Conservation (phyloP, 495 filamentous ascomycete species). For the Oidiodendron maius region DNA sequence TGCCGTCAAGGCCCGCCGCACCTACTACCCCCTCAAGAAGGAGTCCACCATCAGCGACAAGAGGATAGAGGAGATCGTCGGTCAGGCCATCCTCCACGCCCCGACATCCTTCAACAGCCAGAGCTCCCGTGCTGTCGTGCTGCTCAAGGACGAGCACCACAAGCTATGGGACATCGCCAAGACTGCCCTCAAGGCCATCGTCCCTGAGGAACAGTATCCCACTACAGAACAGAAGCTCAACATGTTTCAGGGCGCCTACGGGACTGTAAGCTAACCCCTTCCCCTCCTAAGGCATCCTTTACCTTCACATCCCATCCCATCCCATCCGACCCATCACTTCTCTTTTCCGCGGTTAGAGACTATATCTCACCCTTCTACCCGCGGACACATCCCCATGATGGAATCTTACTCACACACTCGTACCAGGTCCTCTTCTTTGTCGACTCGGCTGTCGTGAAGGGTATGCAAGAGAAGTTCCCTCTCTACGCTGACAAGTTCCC, state of each 20-base stretch:
- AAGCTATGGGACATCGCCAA: constrained; percentile 56
- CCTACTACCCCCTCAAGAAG: constrained; percentile 54
- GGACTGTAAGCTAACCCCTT: constrained; percentile 39
- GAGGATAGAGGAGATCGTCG: constrained; percentile 50
- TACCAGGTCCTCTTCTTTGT: constrained; percentile 58
- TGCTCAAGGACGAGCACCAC: constrained; percentile 57
- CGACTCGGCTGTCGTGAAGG: constrained; percentile 43
- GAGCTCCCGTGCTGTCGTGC: constrained; percentile 52
- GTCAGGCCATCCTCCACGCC: constrained; percentile 44
- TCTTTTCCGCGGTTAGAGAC: background rate
- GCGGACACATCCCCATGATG: background rate
- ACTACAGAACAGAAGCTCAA: constrained; percentile 40
- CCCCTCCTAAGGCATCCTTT: background rate
- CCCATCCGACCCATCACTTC: background rate
- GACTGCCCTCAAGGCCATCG: constrained; percentile 48
- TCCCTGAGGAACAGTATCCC: constrained; percentile 47
- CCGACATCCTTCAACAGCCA: constrained; percentile 65
- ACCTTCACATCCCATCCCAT: background rate
- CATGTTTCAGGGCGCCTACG: constrained; percentile 51
- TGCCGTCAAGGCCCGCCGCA: constrained; percentile 49
- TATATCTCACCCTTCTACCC: too few relatives aligned
- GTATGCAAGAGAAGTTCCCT: constrained; percentile 46
- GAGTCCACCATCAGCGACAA: constrained; percentile 43
- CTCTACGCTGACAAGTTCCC: constrained; percentile 58
- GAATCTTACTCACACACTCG: background rate